phyloP scores from a whole-genome alignment of 306 rosid species.

The Cucumis melo region DNA sequence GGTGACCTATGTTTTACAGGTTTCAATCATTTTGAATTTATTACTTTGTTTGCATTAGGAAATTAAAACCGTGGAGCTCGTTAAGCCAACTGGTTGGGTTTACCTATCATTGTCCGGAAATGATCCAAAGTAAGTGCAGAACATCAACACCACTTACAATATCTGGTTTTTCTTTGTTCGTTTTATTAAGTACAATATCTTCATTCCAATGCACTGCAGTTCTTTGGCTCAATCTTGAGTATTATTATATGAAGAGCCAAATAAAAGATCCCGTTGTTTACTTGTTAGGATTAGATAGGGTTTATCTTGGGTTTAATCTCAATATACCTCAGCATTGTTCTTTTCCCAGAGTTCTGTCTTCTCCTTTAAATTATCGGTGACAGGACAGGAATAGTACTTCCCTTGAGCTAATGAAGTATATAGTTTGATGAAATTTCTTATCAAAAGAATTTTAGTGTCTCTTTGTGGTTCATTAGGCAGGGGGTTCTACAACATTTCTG shows the following conservation, averaged over 20 bases:
- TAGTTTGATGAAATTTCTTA: background rate
- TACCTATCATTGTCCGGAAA: conserved; percentile 65
- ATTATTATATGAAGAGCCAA: background rate
- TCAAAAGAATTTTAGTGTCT: background rate
- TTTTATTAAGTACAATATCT: background rate
- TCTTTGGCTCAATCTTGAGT: background rate
- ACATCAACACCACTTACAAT: background rate
- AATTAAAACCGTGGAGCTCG: conserved; percentile 74
- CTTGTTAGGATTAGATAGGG: background rate
- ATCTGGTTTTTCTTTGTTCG: background rate
- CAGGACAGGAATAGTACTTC: background rate
- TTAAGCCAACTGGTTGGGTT: conserved; percentile 87
- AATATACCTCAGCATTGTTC: background rate
- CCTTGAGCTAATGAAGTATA: background rate
- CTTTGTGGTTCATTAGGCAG: background rate
- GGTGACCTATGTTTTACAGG: background rate
- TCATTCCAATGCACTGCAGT: background rate
- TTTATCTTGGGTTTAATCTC: background rate
- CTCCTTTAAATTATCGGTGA: background rate
- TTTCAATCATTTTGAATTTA: conserved; percentile 2
- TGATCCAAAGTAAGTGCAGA: conserved; percentile 56
- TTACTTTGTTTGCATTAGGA: conserved; percentile 35
- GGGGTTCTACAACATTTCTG: background rate
- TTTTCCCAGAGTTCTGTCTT: background rate
- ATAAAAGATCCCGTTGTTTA: background rate